Evolutionary conservation across 768 basidiomycete genomes (phyloP).

Genomic region (Clitopilus passeckerianus): DNA sequence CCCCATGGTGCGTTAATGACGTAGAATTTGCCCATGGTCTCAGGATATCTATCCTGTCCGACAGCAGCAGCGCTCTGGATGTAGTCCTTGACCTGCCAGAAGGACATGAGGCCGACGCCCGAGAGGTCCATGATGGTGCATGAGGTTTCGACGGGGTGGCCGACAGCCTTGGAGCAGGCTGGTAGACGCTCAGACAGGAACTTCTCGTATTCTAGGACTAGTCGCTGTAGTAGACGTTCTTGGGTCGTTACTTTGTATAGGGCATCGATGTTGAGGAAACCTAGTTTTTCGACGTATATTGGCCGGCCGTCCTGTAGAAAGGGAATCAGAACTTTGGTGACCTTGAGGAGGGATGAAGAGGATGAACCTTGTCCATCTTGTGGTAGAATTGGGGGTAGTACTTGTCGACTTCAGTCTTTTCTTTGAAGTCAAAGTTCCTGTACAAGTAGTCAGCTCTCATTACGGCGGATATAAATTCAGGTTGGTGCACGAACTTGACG

Average conservation of each 20-base stretch:
- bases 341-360: background rate
- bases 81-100: constrained; percentile 92
- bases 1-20: constrained; percentile 97
- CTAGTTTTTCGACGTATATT: constrained; percentile 91
- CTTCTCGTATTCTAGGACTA: constrained; percentile 92
- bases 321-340: constrained; percentile 1
- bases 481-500: constrained; percentile 42
- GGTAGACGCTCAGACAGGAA: constrained; percentile 79
- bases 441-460: constrained; percentile 1
- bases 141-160: constrained; percentile 91
- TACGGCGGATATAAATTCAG: too few relatives aligned
- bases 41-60: constrained; percentile 90
- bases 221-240: constrained; percentile 83
- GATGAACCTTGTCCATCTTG: constrained; percentile 82
- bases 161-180: constrained; percentile 62
- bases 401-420: constrained; percentile 79
- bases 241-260: constrained; percentile 79
- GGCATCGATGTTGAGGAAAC: constrained; percentile 80
- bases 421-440: constrained; percentile 84
- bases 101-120: constrained; percentile 64
- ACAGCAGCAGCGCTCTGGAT: constrained; percentile 70
- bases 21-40: constrained; percentile 97
- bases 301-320: constrained; percentile 81
- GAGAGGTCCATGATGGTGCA: constrained; percentile 96
- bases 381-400: constrained; percentile 97